Percentiles rank a stretch among this genome's conserved stretches.
These are phyloP conservation scores for Chlamydomonas sphaeroides DNA, from an alignment of 139 green algal genomes.

Conservation along the genomic window DNA sequence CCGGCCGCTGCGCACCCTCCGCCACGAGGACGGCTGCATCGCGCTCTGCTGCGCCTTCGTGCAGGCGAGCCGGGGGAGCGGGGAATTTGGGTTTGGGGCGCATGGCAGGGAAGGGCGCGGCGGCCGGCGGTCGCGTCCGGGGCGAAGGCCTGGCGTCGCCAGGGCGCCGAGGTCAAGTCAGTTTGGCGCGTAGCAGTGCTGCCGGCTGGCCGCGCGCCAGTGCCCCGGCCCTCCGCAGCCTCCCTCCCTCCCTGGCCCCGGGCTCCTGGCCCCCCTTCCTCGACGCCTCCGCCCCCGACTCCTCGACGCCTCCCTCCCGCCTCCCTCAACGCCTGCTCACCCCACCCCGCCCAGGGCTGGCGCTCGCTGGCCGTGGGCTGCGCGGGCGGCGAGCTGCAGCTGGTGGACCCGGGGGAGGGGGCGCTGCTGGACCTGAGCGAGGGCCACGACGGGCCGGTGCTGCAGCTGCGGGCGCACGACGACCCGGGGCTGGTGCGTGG, in stretches of 20 bases:
- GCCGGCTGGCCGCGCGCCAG: too few relatives aligned
- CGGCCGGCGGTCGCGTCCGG: too few relatives aligned
- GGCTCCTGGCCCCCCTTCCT: too few relatives aligned
- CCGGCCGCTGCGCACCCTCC: slow-evolving; percentile 62
- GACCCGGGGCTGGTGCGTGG: background rate
- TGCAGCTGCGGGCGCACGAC: slow-evolving; percentile 45
- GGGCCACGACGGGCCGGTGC: slow-evolving; percentile 53
- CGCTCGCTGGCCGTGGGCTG: slow-evolving; percentile 63
- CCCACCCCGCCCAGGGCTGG: slow-evolving; percentile 13
- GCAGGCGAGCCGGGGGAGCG: background rate
- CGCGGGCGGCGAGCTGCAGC: slow-evolving; percentile 39
- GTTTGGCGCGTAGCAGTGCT: too few relatives aligned
- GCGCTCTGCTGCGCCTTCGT: slow-evolving; percentile 59
- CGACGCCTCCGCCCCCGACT: too few relatives aligned
- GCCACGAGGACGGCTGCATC: slow-evolving; percentile 63
- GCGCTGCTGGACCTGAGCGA: slow-evolving; percentile 54
- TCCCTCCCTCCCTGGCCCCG: too few relatives aligned
- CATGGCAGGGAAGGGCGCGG: background rate
- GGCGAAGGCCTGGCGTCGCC: too few relatives aligned
- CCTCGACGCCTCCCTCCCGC: too few relatives aligned
- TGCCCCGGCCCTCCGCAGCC: too few relatives aligned
- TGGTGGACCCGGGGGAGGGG: slow-evolving; percentile 48
- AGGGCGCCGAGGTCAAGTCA: too few relatives aligned
- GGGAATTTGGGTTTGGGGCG: background rate
- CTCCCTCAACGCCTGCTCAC: too few relatives aligned